phyloP scores from a whole-genome alignment of 2,329 filamentous ascomycete species.

The Fusarium verrucosum region DNA sequence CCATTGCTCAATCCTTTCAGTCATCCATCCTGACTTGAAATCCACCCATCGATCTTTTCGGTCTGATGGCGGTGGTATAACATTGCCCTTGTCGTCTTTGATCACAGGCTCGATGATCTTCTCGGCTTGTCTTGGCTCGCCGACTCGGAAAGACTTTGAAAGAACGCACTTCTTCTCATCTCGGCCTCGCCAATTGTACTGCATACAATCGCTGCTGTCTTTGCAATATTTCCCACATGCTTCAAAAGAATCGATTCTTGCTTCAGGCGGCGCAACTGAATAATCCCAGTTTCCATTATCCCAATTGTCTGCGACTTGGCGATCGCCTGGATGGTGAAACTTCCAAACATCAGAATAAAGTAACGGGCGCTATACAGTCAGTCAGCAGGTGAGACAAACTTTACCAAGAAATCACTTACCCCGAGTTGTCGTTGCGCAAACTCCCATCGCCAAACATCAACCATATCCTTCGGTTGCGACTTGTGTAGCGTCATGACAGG shows the following conservation, averaged over 20 bases:
- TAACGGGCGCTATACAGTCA: conserved; percentile 45
- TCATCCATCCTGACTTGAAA: conserved; percentile 46
- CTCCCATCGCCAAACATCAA: conserved; percentile 59
- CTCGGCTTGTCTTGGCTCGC: conserved; percentile 38
- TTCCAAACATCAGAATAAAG: conserved; percentile 52
- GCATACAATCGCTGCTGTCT: conserved; percentile 41
- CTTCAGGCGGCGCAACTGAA: conserved; percentile 41
- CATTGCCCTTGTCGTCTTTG: conserved; percentile 39
- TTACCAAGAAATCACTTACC: conserved; percentile 38
- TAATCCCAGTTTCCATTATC: conserved; percentile 48
- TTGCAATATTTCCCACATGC: conserved; percentile 44
- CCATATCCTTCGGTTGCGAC: conserved; percentile 58
- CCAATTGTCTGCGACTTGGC: conserved; percentile 40
- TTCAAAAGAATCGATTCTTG: conserved; percentile 41
- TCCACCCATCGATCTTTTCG: conserved; percentile 42
- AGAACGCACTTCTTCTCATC: conserved; percentile 46
- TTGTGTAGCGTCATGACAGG: conserved; percentile 61
- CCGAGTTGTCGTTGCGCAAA: conserved; percentile 45
- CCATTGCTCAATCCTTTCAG: conserved; percentile 42
- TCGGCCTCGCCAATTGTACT: conserved; percentile 47
- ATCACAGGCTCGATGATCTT: conserved; percentile 40
- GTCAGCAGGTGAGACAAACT: conserved; percentile 22
- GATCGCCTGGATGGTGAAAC: conserved; percentile 49
- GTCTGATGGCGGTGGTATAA: conserved; percentile 32
- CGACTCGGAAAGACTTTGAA: conserved; percentile 44